Conservation (phyloP, 73 alveolate genomes). For the Paramecium sexaurelia region DNA sequence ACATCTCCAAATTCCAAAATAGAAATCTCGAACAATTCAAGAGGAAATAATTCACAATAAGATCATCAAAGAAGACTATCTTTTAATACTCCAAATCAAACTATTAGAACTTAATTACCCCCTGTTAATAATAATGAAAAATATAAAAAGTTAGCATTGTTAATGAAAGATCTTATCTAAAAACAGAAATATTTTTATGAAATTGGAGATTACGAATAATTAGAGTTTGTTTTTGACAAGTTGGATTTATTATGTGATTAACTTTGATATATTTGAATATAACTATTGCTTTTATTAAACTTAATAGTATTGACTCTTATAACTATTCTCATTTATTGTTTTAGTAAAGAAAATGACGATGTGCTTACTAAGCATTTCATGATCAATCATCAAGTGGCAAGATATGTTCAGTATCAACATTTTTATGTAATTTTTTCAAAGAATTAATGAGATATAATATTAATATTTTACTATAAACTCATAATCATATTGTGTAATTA, state of each 20-base stretch:
- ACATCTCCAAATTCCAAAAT: conserved; percentile 30
- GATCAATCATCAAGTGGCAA: no score
- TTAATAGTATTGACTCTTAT: no score
- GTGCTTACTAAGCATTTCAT: no score
- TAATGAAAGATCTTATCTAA: neutral
- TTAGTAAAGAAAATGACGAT: no score
- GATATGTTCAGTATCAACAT: no score
- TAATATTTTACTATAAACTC: no score
- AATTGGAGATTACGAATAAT: conserved; percentile 15
- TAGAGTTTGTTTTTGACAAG: neutral
- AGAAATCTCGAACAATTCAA: neutral
- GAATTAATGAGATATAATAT: no score
- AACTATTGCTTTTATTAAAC: no score
- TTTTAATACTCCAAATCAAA: conserved; percentile 25
- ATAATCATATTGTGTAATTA: no score
- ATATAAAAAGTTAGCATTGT: neutral
- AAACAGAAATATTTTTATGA: neutral
- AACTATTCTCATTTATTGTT: no score
- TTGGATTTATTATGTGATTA: neutral
- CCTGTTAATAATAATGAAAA: conserved; percentile 19
- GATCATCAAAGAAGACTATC: conserved; percentile 16
- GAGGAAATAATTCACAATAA: neutral
- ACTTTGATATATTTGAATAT: neutral
- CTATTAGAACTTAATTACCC: conserved; percentile 4
- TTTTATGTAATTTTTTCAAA: no score